A percentile compares a stretch with the other conserved stretches of the same genome.
phyloP scores from a whole-genome alignment of 805 yeast species.

The Suhomyces pyralidae region DNA sequence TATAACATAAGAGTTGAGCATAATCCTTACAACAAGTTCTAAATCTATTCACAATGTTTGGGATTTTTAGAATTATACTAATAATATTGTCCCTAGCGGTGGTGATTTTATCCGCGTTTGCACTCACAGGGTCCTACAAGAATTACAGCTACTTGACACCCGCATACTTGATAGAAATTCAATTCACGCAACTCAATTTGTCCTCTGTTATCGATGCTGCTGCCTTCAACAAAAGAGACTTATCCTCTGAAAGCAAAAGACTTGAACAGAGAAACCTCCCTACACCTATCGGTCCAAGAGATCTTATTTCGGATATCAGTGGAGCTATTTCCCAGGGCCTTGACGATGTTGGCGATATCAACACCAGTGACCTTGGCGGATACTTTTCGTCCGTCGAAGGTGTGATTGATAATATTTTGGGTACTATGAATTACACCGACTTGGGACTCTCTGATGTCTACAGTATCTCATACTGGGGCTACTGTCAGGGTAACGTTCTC shows the following conservation, averaged over 20 bases:
- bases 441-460: constrained; percentile 42
- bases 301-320: neutral
- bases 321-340: neutral
- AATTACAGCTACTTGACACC: constrained; percentile 31
- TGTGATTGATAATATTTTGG: constrained; percentile 19
- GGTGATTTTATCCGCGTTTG: constrained; percentile 32
- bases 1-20: neutral
- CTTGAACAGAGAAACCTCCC: neutral
- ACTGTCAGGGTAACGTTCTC: constrained; percentile 32
- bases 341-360: constrained; percentile 1
- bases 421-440: constrained; percentile 21
- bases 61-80: constrained; percentile 31
- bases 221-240: constrained; percentile 5
- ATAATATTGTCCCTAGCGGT: constrained; percentile 32
- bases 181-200: constrained; percentile 31
- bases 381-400: constrained; percentile 10
- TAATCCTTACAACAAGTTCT: neutral
- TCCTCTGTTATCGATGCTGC: constrained; percentile 23
- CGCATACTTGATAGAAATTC: constrained; percentile 36
- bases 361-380: constrained; percentile 4
- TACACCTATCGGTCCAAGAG: neutral
- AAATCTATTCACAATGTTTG: constrained; percentile 13
- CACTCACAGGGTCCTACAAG: constrained; percentile 38
- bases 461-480: constrained; percentile 42
- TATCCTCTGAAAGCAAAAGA: neutral